Evolutionary conservation across 225 moss, liverwort and hornwort species (phyloP).

Genomic region (Marchantia paleacea): DNA sequence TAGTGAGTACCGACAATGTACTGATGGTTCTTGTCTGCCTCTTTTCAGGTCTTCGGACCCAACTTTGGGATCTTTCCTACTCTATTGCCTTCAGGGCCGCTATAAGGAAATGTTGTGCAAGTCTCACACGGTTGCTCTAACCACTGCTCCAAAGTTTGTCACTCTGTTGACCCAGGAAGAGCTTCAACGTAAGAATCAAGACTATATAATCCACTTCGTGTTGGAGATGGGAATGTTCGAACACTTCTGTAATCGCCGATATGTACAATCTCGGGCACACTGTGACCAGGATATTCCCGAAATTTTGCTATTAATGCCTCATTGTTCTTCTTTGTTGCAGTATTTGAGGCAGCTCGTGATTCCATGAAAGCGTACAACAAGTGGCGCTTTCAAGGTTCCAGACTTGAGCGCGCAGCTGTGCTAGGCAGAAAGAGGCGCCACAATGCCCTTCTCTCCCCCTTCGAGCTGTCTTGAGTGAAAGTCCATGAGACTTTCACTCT

Average conservation of each 20-base stretch:
- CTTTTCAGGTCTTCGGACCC: conserved; percentile 53
- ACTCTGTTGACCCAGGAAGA: conserved; percentile 75
- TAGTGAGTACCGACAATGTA: neutral
- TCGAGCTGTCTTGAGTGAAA: conserved; percentile 26
- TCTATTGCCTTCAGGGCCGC: conserved; percentile 78
- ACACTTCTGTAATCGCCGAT: too few species aligned
- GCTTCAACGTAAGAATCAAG: conserved; percentile 51
- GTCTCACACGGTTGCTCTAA: conserved; percentile 60
- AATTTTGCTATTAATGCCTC: too few species aligned
- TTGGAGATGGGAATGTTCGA: too few species aligned
- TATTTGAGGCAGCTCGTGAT: conserved; percentile 75
- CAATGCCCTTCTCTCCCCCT: conserved; percentile 35
- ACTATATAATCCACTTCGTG: neutral
- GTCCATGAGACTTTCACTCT: too few species aligned
- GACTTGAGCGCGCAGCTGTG: conserved; percentile 75
- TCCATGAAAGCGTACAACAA: conserved; percentile 77
- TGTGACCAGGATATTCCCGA: neutral
- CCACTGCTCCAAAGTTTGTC: conserved; percentile 59
- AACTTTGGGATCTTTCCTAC: conserved; percentile 61
- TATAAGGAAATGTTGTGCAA: conserved; percentile 91
- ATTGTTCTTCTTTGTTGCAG: conserved; percentile 27
- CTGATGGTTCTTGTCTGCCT: neutral
- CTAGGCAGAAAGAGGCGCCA: conserved; percentile 66
- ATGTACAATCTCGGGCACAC: neutral
- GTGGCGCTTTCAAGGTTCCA: conserved; percentile 78